These are phyloP conservation scores for Apocynum venetum DNA, from an alignment of 257 asterid genomes.

Conservation along the genomic window DNA sequence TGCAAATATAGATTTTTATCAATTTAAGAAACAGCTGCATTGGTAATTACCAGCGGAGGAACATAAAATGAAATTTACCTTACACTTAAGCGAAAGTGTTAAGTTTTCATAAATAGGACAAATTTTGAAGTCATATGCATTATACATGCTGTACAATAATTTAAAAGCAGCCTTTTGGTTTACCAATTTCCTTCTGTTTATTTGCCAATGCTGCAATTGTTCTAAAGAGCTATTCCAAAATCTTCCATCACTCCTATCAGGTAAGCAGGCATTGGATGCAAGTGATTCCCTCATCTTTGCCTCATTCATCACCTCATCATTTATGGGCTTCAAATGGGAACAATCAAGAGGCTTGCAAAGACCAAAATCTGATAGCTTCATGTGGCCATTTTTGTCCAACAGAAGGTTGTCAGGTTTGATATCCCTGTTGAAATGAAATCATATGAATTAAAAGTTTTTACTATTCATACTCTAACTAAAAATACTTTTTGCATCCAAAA, in stretches of 20 bases:
- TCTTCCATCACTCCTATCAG: slow-evolving; percentile 50
- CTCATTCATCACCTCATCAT: slow-evolving; percentile 64
- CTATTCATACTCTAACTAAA: not conserved
- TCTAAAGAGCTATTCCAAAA: slow-evolving; percentile 77
- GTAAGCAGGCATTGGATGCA: slow-evolving; percentile 46
- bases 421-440: slow-evolving; percentile 45
- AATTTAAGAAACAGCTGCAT: not conserved
- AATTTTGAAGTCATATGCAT: not conserved
- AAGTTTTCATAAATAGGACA: not conserved
- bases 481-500: not conserved
- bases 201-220: slow-evolving; percentile 91
- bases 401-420: slow-evolving; percentile 81
- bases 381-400: slow-evolving; percentile 63
- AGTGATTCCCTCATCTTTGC: slow-evolving; percentile 49
- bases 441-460: not conserved
- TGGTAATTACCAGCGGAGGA: slow-evolving; percentile 3
- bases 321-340: slow-evolving; percentile 61
- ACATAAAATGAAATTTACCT: not conserved
- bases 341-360: slow-evolving; percentile 73
- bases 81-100: not conserved
- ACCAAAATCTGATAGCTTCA: slow-evolving; percentile 76
- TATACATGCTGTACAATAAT: not conserved
- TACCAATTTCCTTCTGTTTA: slow-evolving; percentile 83
- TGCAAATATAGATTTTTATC: not conserved
- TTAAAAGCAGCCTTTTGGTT: slow-evolving; percentile 13